Percentiles rank a stretch among this genome's conserved stretches.
Evolutionary conservation across 2,329 filamentous ascomycete genomes (phyloP).

Genomic region (Pseudonectria foliicola): DNA sequence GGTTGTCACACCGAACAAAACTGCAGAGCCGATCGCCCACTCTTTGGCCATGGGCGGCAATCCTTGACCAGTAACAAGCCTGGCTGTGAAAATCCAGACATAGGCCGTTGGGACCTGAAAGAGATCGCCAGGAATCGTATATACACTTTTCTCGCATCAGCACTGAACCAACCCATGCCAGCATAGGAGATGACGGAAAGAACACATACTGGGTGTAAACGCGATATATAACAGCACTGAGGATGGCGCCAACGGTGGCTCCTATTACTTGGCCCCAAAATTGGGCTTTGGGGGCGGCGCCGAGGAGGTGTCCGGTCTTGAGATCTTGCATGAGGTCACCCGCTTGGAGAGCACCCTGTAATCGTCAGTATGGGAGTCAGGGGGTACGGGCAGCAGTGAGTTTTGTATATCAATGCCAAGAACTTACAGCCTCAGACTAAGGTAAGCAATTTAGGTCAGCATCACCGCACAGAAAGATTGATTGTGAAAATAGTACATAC

Average conservation of each 20-base stretch:
- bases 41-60: constrained; percentile 76
- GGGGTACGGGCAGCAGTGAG: too few species aligned
- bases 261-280: constrained; percentile 97
- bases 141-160: too few species aligned
- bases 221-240: constrained; percentile 81
- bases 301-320: constrained; percentile 89
- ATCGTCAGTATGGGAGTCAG: constrained; percentile 5
- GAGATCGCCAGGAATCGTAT: constrained; percentile 77
- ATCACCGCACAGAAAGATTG: background rate
- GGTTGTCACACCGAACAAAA: constrained; percentile 67
- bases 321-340: constrained; percentile 96
- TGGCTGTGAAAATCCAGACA: constrained; percentile 95
- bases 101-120: constrained; percentile 94
- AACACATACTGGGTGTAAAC: constrained; percentile 62
- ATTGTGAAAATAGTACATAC: constrained; percentile 22
- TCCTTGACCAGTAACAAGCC: constrained; percentile 85
- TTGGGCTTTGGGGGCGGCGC: constrained; percentile 86
- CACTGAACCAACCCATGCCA: constrained; percentile 5
- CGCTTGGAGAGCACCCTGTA: constrained; percentile 72
- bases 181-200: background rate
- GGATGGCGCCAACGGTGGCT: constrained; percentile 73
- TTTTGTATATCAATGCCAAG: too few species aligned
- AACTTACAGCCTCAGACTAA: constrained; percentile 36
- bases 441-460: constrained; percentile 1
- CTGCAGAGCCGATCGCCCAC: constrained; percentile 68